Evolutionary conservation across 805 yeast genomes (phyloP).

Genomic region (Lipomyces kockii): DNA sequence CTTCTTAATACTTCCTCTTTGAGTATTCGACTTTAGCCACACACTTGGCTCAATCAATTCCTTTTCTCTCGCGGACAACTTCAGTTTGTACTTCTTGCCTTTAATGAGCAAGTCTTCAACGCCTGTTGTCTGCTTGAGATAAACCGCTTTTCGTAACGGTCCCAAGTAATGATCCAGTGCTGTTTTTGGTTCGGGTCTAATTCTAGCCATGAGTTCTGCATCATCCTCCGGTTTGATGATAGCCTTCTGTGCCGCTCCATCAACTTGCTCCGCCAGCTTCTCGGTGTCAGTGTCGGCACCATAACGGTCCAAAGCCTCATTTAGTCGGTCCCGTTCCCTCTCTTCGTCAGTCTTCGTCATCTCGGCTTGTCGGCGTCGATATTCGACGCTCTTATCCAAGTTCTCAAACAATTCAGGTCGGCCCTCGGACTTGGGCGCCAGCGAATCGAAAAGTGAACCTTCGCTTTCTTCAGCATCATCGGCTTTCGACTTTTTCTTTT

Average conservation of each 20-base stretch:
- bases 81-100: slow-evolving; percentile 59
- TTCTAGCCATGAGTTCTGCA: slow-evolving; percentile 19
- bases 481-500: neutral
- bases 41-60: slow-evolving; percentile 85
- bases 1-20: slow-evolving; percentile 87
- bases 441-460: slow-evolving; percentile 19
- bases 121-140: slow-evolving; percentile 26
- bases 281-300: slow-evolving; percentile 1
- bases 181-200: slow-evolving; percentile 25
- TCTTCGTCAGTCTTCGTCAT: slow-evolving; percentile 18
- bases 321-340: slow-evolving; percentile 11
- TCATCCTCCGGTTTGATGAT: slow-evolving; percentile 26
- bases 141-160: slow-evolving; percentile 33
- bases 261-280: neutral
- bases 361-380: slow-evolving; percentile 6
- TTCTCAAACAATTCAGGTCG: slow-evolving; percentile 20
- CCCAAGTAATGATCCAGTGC: slow-evolving; percentile 24
- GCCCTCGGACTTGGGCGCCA: slow-evolving; percentile 20
- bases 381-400: slow-evolving; percentile 19
- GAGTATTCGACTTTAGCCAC: slow-evolving; percentile 77
- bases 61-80: slow-evolving; percentile 66
- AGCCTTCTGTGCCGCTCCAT: slow-evolving; percentile 5
- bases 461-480: slow-evolving; percentile 9
- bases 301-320: slow-evolving; percentile 14
- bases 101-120: slow-evolving; percentile 23